Evolutionary conservation across 2,329 filamentous ascomycete genomes (phyloP).

Genomic region (Rhytidhysteron rufulum): DNA sequence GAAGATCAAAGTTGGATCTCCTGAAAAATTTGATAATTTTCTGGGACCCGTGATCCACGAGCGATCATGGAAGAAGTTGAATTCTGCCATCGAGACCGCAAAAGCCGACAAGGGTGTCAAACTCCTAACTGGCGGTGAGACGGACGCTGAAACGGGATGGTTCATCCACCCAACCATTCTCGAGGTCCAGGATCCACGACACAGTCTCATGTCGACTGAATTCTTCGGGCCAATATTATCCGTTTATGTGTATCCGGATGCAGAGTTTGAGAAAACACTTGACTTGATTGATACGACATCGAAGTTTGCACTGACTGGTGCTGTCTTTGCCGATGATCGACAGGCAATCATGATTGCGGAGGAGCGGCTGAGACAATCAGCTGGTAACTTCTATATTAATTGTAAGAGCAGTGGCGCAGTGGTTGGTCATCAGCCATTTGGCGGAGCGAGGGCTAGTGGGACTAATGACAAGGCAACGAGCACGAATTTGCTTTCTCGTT

Average conservation of each 20-base stretch:
- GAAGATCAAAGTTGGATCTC: constrained; percentile 66
- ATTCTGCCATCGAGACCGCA: constrained; percentile 72
- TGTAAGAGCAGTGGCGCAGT: constrained; percentile 63
- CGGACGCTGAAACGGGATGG: constrained; percentile 75
- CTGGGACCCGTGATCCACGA: constrained; percentile 84
- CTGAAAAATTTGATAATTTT: constrained; percentile 71
- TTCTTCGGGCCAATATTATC: constrained; percentile 78
- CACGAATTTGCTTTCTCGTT: constrained; percentile 48
- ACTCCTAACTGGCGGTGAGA: constrained; percentile 70
- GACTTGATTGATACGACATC: constrained; percentile 66
- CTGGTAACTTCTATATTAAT: constrained; percentile 85
- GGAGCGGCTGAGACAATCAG: constrained; percentile 66
- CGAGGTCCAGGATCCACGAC: constrained; percentile 66
- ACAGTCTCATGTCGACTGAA: constrained; percentile 72
- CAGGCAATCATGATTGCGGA: constrained; percentile 64
- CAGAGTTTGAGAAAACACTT: constrained; percentile 58
- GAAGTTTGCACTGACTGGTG: constrained; percentile 74
- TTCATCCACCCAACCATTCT: constrained; percentile 84
- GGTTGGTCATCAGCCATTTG: constrained; percentile 50
- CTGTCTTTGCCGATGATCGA: constrained; percentile 70
- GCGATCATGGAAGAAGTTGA: constrained; percentile 75
- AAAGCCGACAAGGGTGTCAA: constrained; percentile 70
- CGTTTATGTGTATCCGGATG: constrained; percentile 64
- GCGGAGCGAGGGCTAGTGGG: constrained; percentile 53
- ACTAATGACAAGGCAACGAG: constrained; percentile 58